Conservation (phyloP, 257 asterid species). For the Gentiana straminea region DNA sequence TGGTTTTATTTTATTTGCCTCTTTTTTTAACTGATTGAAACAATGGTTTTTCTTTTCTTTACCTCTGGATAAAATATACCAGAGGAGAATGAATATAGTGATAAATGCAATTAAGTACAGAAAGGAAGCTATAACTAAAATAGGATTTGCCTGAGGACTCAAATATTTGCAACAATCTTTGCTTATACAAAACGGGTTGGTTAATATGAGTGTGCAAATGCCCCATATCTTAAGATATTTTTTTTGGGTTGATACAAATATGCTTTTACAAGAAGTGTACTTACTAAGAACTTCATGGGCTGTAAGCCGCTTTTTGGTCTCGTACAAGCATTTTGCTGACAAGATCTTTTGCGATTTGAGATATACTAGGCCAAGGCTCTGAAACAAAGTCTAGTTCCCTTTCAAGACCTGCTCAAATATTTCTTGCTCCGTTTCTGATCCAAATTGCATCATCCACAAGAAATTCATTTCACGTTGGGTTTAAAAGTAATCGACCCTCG, state of each 20-base stretch:
- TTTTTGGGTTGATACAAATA: background rate
- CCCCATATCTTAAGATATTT: too few species aligned
- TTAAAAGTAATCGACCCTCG: background rate
- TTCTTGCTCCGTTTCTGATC: conserved; percentile 57
- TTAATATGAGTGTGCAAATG: too few species aligned
- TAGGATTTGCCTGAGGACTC: too few species aligned
- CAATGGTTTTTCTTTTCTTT: too few species aligned
- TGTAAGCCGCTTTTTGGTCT: conserved; percentile 48
- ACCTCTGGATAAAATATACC: too few species aligned
- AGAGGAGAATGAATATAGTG: too few species aligned
- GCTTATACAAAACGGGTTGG: too few species aligned
- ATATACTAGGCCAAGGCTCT: conserved; percentile 66
- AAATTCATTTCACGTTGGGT: background rate
- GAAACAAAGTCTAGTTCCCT: conserved; percentile 57
- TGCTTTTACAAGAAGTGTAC: conserved; percentile 13
- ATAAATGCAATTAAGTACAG: too few species aligned
- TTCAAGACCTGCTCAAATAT: conserved; percentile 61
- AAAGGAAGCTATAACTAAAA: too few species aligned
- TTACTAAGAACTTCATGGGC: conserved; percentile 67
- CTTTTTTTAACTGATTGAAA: too few species aligned
- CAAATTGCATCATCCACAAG: conserved; percentile 7
- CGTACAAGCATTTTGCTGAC: conserved; percentile 50
- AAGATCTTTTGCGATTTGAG: conserved; percentile 59
- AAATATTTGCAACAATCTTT: too few species aligned
- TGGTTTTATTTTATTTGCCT: too few species aligned